A percentile compares a stretch with the other conserved stretches of the same genome.
These are phyloP conservation scores for Aphanomyces cochlioides DNA, from an alignment of 352 stramenopile genomes.

Conservation along the genomic window DNA sequence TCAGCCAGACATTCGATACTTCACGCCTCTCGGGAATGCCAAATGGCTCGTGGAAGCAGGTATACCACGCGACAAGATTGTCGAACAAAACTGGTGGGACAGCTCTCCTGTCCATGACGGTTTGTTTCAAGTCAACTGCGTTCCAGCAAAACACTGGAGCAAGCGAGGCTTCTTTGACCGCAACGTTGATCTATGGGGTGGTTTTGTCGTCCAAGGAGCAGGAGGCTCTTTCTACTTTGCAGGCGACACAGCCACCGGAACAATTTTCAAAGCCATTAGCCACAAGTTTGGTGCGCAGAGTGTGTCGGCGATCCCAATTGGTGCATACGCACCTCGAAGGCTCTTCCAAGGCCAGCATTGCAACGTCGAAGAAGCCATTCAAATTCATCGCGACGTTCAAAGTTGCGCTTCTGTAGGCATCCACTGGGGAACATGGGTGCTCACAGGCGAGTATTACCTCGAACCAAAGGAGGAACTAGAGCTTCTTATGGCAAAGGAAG, in stretches of 20 bases:
- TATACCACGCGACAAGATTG: slow-evolving; percentile 19
- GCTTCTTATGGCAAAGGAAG: neutral
- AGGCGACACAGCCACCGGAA: slow-evolving; percentile 52
- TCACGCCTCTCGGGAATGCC: slow-evolving; percentile 30
- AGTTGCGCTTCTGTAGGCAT: slow-evolving; percentile 44
- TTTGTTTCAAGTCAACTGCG: slow-evolving; percentile 27
- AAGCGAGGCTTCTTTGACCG: slow-evolving; percentile 33
- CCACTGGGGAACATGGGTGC: slow-evolving; percentile 56
- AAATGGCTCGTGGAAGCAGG: slow-evolving; percentile 8
- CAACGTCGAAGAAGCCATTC: slow-evolving; percentile 53
- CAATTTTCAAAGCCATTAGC: slow-evolving; percentile 49
- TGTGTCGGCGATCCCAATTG: slow-evolving; percentile 64
- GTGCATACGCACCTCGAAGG: slow-evolving; percentile 55
- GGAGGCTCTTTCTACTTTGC: slow-evolving; percentile 42
- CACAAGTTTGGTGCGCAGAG: slow-evolving; percentile 55
- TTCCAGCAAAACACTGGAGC: slow-evolving; percentile 43
- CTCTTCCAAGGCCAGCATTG: slow-evolving; percentile 53
- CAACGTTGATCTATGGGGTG: slow-evolving; percentile 44
- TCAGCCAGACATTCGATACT: slow-evolving; percentile 13
- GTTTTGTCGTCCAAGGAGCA: slow-evolving; percentile 33
- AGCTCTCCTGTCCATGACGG: neutral
- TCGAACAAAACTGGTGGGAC: slow-evolving; percentile 36
- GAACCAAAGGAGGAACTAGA: slow-evolving; percentile 21
- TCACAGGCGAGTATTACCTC: slow-evolving; percentile 28
- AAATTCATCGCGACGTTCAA: slow-evolving; percentile 47